Conservation (phyloP, 2,329 filamentous ascomycete species). For the Colletotrichum lentis region DNA sequence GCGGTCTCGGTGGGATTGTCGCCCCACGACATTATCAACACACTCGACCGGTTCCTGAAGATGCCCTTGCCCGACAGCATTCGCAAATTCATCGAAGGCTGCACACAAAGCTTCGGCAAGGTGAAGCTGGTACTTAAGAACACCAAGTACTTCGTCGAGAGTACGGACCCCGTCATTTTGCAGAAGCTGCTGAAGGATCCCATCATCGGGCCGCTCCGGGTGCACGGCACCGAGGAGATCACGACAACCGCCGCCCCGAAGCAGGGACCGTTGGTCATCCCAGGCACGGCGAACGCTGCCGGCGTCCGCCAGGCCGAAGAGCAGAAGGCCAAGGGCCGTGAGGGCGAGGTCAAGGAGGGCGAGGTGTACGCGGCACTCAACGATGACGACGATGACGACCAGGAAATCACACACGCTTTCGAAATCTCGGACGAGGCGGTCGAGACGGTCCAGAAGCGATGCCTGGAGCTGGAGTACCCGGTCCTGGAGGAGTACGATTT, state of each 20-base stretch:
- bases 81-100: slow-evolving; percentile 77
- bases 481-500: slow-evolving; percentile 98
- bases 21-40: slow-evolving; percentile 87
- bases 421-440: slow-evolving; percentile 85
- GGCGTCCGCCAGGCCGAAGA: slow-evolving; percentile 78
- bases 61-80: slow-evolving; percentile 85
- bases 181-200: slow-evolving; percentile 86
- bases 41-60: slow-evolving; percentile 88
- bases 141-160: slow-evolving; percentile 94
- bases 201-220: slow-evolving; percentile 79
- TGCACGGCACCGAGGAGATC: slow-evolving; percentile 76
- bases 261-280: slow-evolving; percentile 87
- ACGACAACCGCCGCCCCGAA: slow-evolving; percentile 85
- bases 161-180: slow-evolving; percentile 83
- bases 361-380: slow-evolving; percentile 78
- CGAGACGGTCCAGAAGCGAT: slow-evolving; percentile 87
- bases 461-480: slow-evolving; percentile 84
- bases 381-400: slow-evolving; percentile 86
- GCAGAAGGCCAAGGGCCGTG: slow-evolving; percentile 54
- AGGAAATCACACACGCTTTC: slow-evolving; percentile 90
- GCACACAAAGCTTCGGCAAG: slow-evolving; percentile 91
- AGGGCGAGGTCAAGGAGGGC: slow-evolving; percentile 64
- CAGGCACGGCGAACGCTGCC: slow-evolving; percentile 91
- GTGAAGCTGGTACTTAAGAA: slow-evolving; percentile 95
- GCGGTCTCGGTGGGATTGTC: slow-evolving; percentile 94